These are phyloP conservation scores for Exophiala sp. DNA, from an alignment of 2,329 filamentous ascomycete species.

Conservation along the genomic window DNA sequence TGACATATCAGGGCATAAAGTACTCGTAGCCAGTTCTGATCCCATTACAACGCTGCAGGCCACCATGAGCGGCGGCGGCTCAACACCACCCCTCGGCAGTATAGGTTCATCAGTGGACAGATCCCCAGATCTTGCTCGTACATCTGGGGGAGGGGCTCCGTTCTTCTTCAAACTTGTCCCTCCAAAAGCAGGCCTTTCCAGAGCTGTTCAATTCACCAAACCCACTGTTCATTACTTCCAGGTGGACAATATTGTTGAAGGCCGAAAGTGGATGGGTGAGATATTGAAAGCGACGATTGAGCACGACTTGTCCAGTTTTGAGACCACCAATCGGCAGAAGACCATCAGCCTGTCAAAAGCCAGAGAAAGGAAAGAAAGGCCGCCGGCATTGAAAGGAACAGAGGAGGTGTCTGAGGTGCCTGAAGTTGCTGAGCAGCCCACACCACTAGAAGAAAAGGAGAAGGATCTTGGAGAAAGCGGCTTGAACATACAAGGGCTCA, in stretches of 20 bases:
- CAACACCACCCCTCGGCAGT: slow-evolving; percentile 36
- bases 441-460: slow-evolving; percentile 15
- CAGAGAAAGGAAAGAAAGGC: slow-evolving; percentile 79
- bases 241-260: slow-evolving; percentile 82
- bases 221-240: slow-evolving; percentile 97
- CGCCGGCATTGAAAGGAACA: slow-evolving; percentile 75
- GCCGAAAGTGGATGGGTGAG: slow-evolving; percentile 95
- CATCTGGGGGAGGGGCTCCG: slow-evolving; percentile 58
- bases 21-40: slow-evolving; percentile 91
- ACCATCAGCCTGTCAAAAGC: slow-evolving; percentile 92
- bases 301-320: slow-evolving; percentile 68
- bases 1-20: slow-evolving; percentile 94
- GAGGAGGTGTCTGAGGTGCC: slow-evolving; percentile 20
- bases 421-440: slow-evolving; percentile 13
- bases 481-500: slow-evolving; percentile 24
- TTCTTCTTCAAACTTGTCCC: slow-evolving; percentile 99
- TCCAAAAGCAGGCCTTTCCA: slow-evolving; percentile 78
- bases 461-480: slow-evolving; percentile 16
- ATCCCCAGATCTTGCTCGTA: slow-evolving; percentile 25
- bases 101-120: slow-evolving; percentile 32
- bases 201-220: slow-evolving; percentile 95
- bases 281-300: slow-evolving; percentile 99
- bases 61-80: slow-evolving; percentile 72
- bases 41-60: slow-evolving; percentile 86
- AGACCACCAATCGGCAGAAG: slow-evolving; percentile 93